phyloP scores from a whole-genome alignment of 1,284 basidiomycete genomes.

The Moesziomyces sp. region DNA sequence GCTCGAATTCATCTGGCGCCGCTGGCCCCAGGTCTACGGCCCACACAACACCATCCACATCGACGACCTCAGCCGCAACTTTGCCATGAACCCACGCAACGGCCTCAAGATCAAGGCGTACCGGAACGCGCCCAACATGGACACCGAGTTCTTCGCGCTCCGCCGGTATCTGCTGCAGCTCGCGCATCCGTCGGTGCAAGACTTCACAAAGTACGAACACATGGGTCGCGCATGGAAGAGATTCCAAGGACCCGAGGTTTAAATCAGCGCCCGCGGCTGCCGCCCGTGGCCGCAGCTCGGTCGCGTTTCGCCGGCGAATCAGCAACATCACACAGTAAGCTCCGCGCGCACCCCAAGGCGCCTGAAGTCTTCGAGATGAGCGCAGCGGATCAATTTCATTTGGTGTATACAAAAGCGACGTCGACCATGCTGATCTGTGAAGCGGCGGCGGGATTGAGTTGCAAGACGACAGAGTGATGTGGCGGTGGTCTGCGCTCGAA shows the following conservation, averaged over 20 bases:
- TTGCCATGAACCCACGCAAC: conserved; percentile 84
- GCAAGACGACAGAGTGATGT: too few relatives aligned
- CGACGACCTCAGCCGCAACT: conserved; percentile 82
- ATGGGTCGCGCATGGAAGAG: conserved; percentile 44
- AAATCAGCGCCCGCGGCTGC: not conserved
- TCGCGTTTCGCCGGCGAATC: not conserved
- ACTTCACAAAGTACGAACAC: conserved; percentile 41
- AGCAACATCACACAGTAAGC: too few relatives aligned
- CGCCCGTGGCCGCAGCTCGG: not conserved
- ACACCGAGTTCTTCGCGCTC: conserved; percentile 52
- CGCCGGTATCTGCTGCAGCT: conserved; percentile 49
- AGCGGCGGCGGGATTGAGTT: not conserved
- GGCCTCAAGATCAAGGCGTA: conserved; percentile 81
- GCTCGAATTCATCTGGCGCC: conserved; percentile 63
- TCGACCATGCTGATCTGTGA: not conserved
- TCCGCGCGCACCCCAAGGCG: too few relatives aligned
- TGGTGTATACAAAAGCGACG: not conserved
- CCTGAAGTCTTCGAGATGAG: too few relatives aligned
- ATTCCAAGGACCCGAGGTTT: conserved; percentile 35
- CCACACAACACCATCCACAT: conserved; percentile 82
- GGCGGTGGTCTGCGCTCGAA: too few relatives aligned
- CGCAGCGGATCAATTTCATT: too few relatives aligned
- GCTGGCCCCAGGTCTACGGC: conserved; percentile 53
- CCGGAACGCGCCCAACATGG: conserved; percentile 51
- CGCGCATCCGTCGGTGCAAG: conserved; percentile 38